These are phyloP conservation scores for Omphalea diandra DNA, from an alignment of 441 rosid genomes.

Conservation along the genomic window DNA sequence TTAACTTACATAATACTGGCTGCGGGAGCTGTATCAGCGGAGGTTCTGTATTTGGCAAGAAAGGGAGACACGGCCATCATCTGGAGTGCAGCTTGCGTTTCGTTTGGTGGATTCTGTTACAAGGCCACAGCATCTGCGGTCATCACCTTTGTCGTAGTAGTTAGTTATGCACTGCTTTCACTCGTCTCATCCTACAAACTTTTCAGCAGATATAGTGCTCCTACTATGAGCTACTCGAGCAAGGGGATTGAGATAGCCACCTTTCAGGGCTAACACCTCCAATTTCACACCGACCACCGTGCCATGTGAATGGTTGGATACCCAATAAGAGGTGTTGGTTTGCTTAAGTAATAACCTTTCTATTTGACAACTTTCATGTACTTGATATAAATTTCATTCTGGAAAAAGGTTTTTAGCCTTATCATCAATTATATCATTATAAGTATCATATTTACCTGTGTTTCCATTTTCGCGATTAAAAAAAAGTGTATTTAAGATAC, in stretches of 20 bases:
- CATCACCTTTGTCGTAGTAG: slow-evolving; percentile 52
- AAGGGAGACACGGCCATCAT: slow-evolving; percentile 66
- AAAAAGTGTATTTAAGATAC: too few relatives aligned
- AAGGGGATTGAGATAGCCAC: slow-evolving; percentile 43
- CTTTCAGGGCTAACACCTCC: slow-evolving; percentile 33
- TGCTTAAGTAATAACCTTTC: too few relatives aligned
- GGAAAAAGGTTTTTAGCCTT: too few relatives aligned
- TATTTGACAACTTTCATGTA: too few relatives aligned
- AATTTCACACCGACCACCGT: too few relatives aligned
- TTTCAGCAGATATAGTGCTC: slow-evolving; percentile 69
- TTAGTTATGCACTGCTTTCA: slow-evolving; percentile 53
- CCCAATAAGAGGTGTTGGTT: too few relatives aligned
- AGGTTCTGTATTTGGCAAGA: slow-evolving; percentile 69
- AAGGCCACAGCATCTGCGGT: slow-evolving; percentile 59
- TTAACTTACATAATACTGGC: slow-evolving; percentile 65
- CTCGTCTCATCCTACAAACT: slow-evolving; percentile 78
- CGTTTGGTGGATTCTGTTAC: slow-evolving; percentile 66
- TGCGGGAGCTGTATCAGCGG: slow-evolving; percentile 68
- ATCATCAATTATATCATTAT: too few relatives aligned
- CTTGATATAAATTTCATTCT: too few relatives aligned
- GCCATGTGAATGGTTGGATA: too few relatives aligned
- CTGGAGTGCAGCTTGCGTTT: slow-evolving; percentile 72
- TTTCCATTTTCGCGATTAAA: too few relatives aligned
- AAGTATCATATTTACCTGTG: too few relatives aligned
- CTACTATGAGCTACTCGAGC: slow-evolving; percentile 28